Percentiles rank a stretch among this genome's conserved stretches.
Conservation (phyloP, 2,329 filamentous ascomycete species). For the Xylaria sp. region DNA sequence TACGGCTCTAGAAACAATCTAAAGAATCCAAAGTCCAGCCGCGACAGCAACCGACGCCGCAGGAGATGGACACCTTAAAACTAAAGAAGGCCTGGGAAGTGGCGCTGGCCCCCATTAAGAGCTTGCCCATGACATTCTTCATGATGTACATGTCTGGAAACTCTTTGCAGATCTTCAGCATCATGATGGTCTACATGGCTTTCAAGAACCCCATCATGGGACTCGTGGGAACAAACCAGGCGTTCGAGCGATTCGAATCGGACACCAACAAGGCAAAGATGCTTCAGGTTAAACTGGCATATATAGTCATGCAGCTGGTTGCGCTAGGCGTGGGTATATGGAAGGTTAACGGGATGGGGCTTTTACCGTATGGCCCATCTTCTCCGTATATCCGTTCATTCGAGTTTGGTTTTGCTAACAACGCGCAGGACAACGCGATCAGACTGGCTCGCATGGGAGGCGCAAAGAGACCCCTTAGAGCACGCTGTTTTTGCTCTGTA, state of each 20-base stretch:
- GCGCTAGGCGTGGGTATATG: constrained; percentile 82
- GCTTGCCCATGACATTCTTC: constrained; percentile 94
- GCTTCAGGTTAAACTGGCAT: constrained; percentile 78
- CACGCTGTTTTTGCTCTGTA: constrained; percentile 58
- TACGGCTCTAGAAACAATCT: constrained; percentile 40
- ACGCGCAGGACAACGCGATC: constrained; percentile 77
- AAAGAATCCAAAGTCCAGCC: constrained; percentile 46
- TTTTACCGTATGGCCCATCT: constrained; percentile 67
- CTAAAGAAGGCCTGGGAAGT: constrained; percentile 99
- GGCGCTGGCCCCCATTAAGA: constrained; percentile 86
- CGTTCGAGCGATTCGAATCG: constrained; percentile 88
- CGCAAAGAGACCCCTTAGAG: constrained; percentile 63
- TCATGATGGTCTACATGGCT: constrained; percentile 99
- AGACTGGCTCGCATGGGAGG: constrained; percentile 97
- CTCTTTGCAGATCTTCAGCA: constrained; percentile 95
- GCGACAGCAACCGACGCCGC: constrained; percentile 64
- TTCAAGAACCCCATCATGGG: constrained; percentile 95
- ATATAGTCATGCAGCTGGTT: constrained; percentile 79
- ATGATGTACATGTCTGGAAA: constrained; percentile 99
- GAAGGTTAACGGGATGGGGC: constrained; percentile 95
- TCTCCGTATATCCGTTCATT: neutral
- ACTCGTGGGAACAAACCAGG: constrained; percentile 72
- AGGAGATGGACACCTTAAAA: constrained; percentile 92
- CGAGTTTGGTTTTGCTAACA: constrained; percentile 27
- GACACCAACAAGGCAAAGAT: constrained; percentile 69